Base-by-base conservation (phyloP, 2,329 filamentous ascomycete genomes). In the Domatiomyces catenatus region DNA sequence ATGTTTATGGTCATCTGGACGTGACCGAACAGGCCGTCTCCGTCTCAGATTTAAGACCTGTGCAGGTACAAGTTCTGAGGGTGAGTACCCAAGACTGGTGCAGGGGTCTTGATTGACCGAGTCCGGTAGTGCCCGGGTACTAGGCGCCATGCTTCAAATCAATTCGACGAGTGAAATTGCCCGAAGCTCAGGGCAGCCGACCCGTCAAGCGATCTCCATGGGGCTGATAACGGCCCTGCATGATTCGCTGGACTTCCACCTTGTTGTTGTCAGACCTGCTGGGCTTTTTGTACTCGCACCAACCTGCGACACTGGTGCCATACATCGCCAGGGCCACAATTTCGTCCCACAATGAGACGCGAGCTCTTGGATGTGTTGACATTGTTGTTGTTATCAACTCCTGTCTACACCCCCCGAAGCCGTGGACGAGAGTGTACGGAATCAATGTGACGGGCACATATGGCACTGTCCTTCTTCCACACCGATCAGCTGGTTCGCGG, bases 381-480 rank as follows among this genome's bases (percentile, higher is more conserved):
- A 5, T 12, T 39, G 10, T 39, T 39, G 10, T 39, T 10, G 32
- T 39, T 39, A 15, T 39, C 32, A 39, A 39, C 10, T 39, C 8
- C 15, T 5, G 32, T 39, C 32, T 39, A 15, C 32, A 39, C 32
- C 32, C 15, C 32, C 10, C 2, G 5, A 15, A 39, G 32, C 32
- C 8, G 10, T 15, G 32, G 32, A 15, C 32, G 32, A 15, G 10
- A 15, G 32, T 39, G 10, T 39, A 12, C 32, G 32, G 32, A 39
- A 39, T 12, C 32, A 15, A 39, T 39, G 32, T 39, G 32, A 39
- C 32, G 15, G 22, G 19, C 19, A 26, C 43, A 26, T 6, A 47
- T 47, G 45, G 45, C 45, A 12, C 28, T 47, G 26, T 47, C 45
- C 20, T 47, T 47, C 45, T 47, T 47, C 26, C 45, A 47, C 26